A percentile compares a stretch with the other conserved stretches of the same genome.
Conservation (phyloP, 352 stramenopile species). For the Globisporangium barbulae region DNA sequence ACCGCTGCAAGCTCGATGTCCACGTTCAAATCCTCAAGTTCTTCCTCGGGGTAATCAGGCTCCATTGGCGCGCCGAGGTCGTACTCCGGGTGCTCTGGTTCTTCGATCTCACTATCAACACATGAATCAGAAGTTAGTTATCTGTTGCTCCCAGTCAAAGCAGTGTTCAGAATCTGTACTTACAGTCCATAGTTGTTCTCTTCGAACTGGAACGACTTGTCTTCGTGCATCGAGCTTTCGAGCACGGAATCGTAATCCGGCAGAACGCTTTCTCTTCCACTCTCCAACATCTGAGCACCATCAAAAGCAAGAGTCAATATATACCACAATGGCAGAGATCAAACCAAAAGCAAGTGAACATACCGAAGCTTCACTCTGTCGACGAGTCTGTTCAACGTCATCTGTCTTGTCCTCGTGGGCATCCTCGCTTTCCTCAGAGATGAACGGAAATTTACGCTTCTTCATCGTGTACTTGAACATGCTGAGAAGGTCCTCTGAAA, state of each 20-base stretch:
- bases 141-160: background rate
- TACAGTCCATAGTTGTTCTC: constrained; percentile 20
- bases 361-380: constrained; percentile 62
- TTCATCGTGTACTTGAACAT: constrained; percentile 88
- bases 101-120: constrained; percentile 27
- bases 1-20: constrained; percentile 79
- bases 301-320: background rate
- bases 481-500: constrained; percentile 54
- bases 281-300: background rate
- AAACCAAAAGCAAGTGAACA: background rate
- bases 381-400: constrained; percentile 66
- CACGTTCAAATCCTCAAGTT: constrained; percentile 67
- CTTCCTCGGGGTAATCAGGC: constrained; percentile 29
- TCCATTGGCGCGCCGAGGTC: constrained; percentile 54
- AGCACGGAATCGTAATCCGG: constrained; percentile 12
- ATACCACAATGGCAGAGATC: background rate
- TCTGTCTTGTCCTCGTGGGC: constrained; percentile 23
- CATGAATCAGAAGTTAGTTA: background rate
- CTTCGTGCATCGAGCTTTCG: constrained; percentile 25
- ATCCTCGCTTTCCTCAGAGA: constrained; percentile 19
- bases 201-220: constrained; percentile 39
- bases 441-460: constrained; percentile 80
- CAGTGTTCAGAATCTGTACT: background rate
- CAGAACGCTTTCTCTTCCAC: constrained; percentile 16
- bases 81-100: constrained; percentile 47